Evolutionary conservation across 2,329 filamentous ascomycete genomes (phyloP), one percentile per base, ranked within the genome.

Genomic region (Boeremia lycopersici): DNA sequence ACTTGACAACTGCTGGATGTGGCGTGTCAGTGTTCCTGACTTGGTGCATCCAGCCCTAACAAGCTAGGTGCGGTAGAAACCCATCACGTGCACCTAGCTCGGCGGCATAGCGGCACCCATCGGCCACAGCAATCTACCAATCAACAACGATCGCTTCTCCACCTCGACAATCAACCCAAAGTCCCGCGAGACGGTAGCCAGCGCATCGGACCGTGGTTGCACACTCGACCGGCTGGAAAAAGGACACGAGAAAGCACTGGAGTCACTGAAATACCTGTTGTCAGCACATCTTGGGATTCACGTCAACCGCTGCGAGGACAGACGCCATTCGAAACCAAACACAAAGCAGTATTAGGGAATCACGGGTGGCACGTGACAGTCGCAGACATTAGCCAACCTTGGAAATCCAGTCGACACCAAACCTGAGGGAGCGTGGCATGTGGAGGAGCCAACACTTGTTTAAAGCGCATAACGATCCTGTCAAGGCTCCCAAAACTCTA

Each of bases 61-160:
- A 35, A 46, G 31, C 42, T 55, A 55, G 43, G 39, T n/a, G 44
- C 19, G 13, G 5, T 17, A 42, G 5, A 23, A 51, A 42, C 43
- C 33, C 17, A 41, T 63, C 65, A 70, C 68, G 66, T 70, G 69
- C 54, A 25, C 11, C 44, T 63, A 15, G n/a, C n/a, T 63, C 62
- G 59, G 63, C 67, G 58, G 19, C 19, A 23, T 5, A 5, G 19
- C 19, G 19, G 19, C 19, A 23, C 5, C 19, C 19, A 23, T 5
- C 19, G 19, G 65, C 61, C 50, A 48, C 60, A 55, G 61, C 54
- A 53, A 36, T 44, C 43, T 55, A 51, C 65, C 65, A 68, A 68
- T 67, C 62, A 68, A 61, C 19, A 41, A 55, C 28, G 46, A 61
- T 45, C 35, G 12, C 31, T 28, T 41, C 34, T 26, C 33, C 38